Conservation (phyloP, 352 stramenopile genomes). For the Phytophthora vignae region DNA sequence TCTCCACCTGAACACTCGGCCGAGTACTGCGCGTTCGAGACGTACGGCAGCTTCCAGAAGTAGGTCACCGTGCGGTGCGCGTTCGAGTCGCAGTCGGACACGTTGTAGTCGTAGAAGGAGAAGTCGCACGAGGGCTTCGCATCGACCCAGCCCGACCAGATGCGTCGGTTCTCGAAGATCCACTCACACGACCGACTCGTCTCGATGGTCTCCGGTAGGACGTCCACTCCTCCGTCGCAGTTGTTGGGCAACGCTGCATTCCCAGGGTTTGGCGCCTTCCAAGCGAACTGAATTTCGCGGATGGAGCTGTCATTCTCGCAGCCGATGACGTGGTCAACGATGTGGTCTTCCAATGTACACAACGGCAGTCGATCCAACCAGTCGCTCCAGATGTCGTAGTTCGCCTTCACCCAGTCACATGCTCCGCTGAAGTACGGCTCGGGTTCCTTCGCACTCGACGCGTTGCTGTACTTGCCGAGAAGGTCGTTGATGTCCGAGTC, state of each 20-base stretch:
- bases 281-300: constrained; percentile 46
- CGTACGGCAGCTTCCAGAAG: constrained; percentile 45
- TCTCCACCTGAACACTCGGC: constrained; percentile 40
- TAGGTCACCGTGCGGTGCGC: constrained; percentile 41
- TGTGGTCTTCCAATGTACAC: constrained; percentile 43
- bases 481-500: constrained; percentile 54
- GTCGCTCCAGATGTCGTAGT: constrained; percentile 57
- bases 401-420: constrained; percentile 59
- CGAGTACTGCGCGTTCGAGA: constrained; percentile 23
- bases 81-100: constrained; percentile 39
- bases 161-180: constrained; percentile 31
- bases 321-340: constrained; percentile 33
- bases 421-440: constrained; percentile 49
- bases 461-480: constrained; percentile 32
- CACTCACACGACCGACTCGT: constrained; percentile 62
- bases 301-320: constrained; percentile 32
- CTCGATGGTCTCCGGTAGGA: constrained; percentile 32
- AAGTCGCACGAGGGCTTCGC: constrained; percentile 45
- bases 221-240: constrained; percentile 48
- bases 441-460: constrained; percentile 11
- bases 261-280: constrained; percentile 46
- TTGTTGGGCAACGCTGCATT: constrained; percentile 45
- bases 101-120: constrained; percentile 53
- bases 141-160: constrained; percentile 47
- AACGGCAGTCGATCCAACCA: constrained; percentile 53